Evolutionary conservation across 768 basidiomycete species (phyloP).

Genomic region (Leccinum obscurum): DNA sequence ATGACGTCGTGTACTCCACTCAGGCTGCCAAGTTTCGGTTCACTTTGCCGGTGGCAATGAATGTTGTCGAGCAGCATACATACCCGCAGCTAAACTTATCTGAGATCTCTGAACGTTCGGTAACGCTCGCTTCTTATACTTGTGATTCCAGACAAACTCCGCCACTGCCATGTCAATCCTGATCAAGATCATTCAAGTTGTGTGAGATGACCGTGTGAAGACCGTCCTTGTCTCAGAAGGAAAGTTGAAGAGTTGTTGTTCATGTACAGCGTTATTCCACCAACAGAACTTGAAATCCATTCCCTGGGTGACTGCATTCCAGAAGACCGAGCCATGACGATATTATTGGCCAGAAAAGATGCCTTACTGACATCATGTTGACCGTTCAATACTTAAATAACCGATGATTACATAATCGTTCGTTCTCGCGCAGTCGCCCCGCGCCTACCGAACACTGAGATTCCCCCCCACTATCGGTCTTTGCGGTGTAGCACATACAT

Average conservation of each 20-base stretch:
- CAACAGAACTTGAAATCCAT: neutral
- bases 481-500: neutral
- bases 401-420: conserved; percentile 24
- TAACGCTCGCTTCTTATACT: neutral
- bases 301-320: neutral
- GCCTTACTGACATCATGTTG: too few species aligned
- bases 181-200: neutral
- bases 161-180: neutral
- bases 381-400: too few species aligned
- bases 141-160: neutral
- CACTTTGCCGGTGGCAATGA: conserved; percentile 1
- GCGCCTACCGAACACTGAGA: neutral
- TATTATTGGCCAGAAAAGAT: neutral
- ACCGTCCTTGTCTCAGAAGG: neutral
- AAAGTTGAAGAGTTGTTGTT: neutral
- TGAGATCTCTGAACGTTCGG: neutral
- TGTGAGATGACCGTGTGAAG: neutral
- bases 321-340: neutral
- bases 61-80: neutral
- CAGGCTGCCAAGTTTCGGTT: neutral
- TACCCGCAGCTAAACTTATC: neutral
- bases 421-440: neutral
- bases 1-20: conserved; percentile 5
- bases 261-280: neutral
- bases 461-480: neutral